Evolutionary conservation across 2,329 filamentous ascomycete genomes (phyloP).

Genomic region (Alternaria triticimaculans): DNA sequence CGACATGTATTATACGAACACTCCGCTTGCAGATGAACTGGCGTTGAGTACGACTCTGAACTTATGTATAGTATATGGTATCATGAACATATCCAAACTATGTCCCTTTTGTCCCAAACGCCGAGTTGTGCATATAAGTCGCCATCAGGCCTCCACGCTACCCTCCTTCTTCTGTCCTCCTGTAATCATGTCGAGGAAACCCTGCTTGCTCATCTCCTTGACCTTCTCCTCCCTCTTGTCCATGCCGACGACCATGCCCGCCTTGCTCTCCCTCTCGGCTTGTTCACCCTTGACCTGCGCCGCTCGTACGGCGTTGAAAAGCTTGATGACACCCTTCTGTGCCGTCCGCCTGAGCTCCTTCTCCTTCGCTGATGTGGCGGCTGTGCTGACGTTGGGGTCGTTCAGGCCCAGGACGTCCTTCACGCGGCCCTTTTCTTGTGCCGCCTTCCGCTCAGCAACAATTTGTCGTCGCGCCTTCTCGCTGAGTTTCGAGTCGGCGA

Average conservation of each 20-base stretch:
- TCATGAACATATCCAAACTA: constrained; percentile 12
- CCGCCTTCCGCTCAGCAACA: constrained; percentile 78
- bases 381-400: constrained; percentile 57
- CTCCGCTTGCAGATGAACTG: constrained; percentile 21
- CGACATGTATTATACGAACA: constrained; percentile 20
- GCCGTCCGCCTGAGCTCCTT: constrained; percentile 83
- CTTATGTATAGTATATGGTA: constrained; percentile 20
- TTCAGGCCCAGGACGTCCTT: constrained; percentile 79
- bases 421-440: constrained; percentile 84
- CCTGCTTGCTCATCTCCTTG: constrained; percentile 96
- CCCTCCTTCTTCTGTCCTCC: constrained; percentile 57
- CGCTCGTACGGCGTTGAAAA: constrained; percentile 94
- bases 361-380: constrained; percentile 71
- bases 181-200: constrained; percentile 88
- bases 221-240: constrained; percentile 83
- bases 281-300: constrained; percentile 89
- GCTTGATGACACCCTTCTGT: constrained; percentile 90
- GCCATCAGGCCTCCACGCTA: constrained; percentile 14
- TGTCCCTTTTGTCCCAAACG: constrained; percentile 1
- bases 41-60: constrained; percentile 11
- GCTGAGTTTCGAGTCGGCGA: constrained; percentile 79
- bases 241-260: constrained; percentile 78
- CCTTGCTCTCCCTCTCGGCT: constrained; percentile 72
- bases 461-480: constrained; percentile 80
- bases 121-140: neutral